phyloP scores from a whole-genome alignment of 2,329 filamentous ascomycete genomes.

The Phialophora tarda region DNA sequence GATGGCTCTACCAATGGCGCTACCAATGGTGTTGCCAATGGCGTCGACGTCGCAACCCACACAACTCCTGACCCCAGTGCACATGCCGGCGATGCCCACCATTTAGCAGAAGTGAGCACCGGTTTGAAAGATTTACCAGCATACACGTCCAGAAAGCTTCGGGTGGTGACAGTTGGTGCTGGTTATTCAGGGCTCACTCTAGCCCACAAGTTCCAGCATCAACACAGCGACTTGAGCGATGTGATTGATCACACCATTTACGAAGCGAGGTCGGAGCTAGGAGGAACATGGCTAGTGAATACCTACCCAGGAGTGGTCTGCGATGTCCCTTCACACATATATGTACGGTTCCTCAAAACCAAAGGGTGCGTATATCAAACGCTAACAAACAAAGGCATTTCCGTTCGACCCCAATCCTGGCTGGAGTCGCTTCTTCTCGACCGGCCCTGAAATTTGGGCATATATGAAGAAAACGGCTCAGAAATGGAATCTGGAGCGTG shows the following conservation, averaged over 20 bases:
- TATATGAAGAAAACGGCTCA: conserved; percentile 49
- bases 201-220: conserved; percentile 50
- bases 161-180: conserved; percentile 40
- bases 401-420: conserved; percentile 51
- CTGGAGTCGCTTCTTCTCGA: conserved; percentile 51
- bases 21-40: conserved; percentile 20
- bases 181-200: conserved; percentile 47
- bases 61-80: conserved; percentile 18
- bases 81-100: conserved; percentile 20
- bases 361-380: conserved; percentile 53
- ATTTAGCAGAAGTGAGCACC: conserved; percentile 21
- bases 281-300: conserved; percentile 52
- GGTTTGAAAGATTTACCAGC: conserved; percentile 15
- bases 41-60: conserved; percentile 15
- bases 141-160: conserved; percentile 27
- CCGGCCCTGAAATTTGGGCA: conserved; percentile 49
- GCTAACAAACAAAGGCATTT: conserved; percentile 29
- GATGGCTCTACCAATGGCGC: conserved; percentile 20
- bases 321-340: conserved; percentile 72
- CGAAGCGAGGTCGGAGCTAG: conserved; percentile 49
- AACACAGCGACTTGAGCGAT: conserved; percentile 43
- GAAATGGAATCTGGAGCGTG: conserved; percentile 50
- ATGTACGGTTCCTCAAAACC: conserved; percentile 48
- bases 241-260: conserved; percentile 50
- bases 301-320: conserved; percentile 55